Evolutionary conservation across 1,139 yeast genomes (phyloP), one percentile per base, ranked within the genome.

Genomic region (Taphrina populina): DNA sequence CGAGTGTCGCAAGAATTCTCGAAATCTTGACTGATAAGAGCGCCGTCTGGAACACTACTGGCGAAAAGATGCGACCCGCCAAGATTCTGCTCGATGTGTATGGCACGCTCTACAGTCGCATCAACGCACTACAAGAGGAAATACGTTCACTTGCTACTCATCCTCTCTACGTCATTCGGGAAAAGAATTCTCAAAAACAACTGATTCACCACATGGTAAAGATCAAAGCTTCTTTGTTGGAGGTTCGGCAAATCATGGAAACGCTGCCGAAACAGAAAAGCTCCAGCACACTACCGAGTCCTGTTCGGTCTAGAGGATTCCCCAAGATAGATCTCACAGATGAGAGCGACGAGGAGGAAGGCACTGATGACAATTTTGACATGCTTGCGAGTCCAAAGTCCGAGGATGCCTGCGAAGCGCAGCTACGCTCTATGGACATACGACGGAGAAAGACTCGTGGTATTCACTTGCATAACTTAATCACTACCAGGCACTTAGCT

Each of bases 41-140:
- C 11, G 47, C 47, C 10, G 13, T 20, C 3, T 43, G 47, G 47
- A 43, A 43, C 29, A 11, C 21, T 17, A 29, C 20, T n/a, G 37
- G 47, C 26, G 36, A 29, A 13, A 43, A 20, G 17, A 43, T 43
- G 47, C 36, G 47, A 4, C 47, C 47, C 2, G 27, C 23, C 19
- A 29, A 43, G 29, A 21, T 43, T 19, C n/a, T 30, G 47, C 35
- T 43, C 17, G 47, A 43, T 17, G 23, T 24, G 29, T 43, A 30
- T 19, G 36, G 47, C 11, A 37, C 36, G 3, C 37, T 43, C 26
- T 43, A 29, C 15, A 2, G 6, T 13, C 27, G 29, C 11, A 13
- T 43, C 17, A 43, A 43, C 20, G 37, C 29, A 2, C 11, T 43
- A 7, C 47, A 43, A 37, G 32, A 29, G n/a, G 35, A 29, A 26